Conservation (phyloP, 2,329 filamentous ascomycete genomes). For the Diaporthe australafricana region DNA sequence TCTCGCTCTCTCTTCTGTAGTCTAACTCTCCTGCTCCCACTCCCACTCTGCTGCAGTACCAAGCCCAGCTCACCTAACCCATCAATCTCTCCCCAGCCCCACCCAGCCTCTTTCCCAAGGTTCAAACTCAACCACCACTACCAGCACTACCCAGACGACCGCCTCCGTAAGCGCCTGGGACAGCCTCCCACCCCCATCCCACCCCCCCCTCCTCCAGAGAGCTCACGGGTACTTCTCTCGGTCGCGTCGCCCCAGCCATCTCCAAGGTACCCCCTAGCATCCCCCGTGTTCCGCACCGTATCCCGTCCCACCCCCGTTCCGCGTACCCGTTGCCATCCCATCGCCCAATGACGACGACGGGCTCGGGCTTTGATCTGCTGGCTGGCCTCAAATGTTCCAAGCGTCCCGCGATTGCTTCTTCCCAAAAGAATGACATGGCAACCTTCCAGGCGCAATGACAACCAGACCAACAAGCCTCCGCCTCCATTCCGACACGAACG, state of each 20-base stretch:
- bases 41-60: background rate
- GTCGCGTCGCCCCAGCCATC: constrained; percentile 8
- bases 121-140: constrained; percentile 25
- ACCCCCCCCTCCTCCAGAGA: constrained; percentile 4
- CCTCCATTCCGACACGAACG: constrained; percentile 31
- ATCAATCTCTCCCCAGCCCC: constrained; percentile 21
- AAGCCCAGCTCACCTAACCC: constrained; percentile 31
- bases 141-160: constrained; percentile 10
- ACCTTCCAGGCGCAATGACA: constrained; percentile 38
- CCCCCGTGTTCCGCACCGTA: constrained; percentile 20
- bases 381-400: constrained; percentile 22
- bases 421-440: constrained; percentile 37
- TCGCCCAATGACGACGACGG: constrained; percentile 29
- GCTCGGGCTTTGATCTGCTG: constrained; percentile 21
- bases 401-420: constrained; percentile 22
- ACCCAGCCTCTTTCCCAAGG: constrained; percentile 29
- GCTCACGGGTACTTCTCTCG: constrained; percentile 15
- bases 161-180: constrained; percentile 21
- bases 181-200: background rate
- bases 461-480: constrained; percentile 28
- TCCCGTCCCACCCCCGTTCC: constrained; percentile 22
- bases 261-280: constrained; percentile 23
- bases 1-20: background rate
- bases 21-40: background rate
- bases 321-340: constrained; percentile 14